Conservation (phyloP, 768 basidiomycete genomes). For the Amanita pseudoporphyria region DNA sequence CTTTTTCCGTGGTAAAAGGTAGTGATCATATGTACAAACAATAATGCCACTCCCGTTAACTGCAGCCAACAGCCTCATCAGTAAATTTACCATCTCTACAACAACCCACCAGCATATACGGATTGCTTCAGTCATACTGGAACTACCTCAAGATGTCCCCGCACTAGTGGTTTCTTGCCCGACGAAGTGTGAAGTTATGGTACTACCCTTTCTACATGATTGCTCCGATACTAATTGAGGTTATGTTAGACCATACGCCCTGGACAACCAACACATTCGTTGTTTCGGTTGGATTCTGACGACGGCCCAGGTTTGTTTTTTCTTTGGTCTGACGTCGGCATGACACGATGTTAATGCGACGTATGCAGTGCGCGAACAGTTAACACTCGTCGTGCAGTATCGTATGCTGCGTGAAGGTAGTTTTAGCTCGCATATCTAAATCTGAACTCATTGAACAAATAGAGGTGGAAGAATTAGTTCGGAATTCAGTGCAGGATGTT, state of each 20-base stretch:
- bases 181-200: slow-evolving; percentile 37
- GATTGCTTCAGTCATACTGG: slow-evolving; percentile 50
- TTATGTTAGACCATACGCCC: slow-evolving; percentile 62
- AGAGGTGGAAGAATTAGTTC: slow-evolving; percentile 66
- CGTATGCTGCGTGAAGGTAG: slow-evolving; percentile 77
- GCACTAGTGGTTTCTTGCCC: slow-evolving; percentile 33
- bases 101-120: slow-evolving; percentile 75
- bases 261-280: slow-evolving; percentile 61
- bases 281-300: slow-evolving; percentile 69
- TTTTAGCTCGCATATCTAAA: neutral
- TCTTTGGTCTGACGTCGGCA: slow-evolving; percentile 1
- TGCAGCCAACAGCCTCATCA: slow-evolving; percentile 55
- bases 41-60: neutral
- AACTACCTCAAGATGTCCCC: slow-evolving; percentile 30
- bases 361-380: slow-evolving; percentile 46
- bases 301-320: slow-evolving; percentile 45
- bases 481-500: slow-evolving; percentile 34
- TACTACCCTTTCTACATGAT: slow-evolving; percentile 14
- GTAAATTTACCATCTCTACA: slow-evolving; percentile 83
- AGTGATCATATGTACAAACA: slow-evolving; percentile 7
- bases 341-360: slow-evolving; percentile 5
- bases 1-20: slow-evolving; percentile 86
- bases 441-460: slow-evolving; percentile 6
- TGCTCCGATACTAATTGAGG: neutral
- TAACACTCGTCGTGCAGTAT: slow-evolving; percentile 61